These are phyloP conservation scores for Plasmodium billcollinsi DNA, from an alignment of 169 alveolate species.

Conservation along the genomic window DNA sequence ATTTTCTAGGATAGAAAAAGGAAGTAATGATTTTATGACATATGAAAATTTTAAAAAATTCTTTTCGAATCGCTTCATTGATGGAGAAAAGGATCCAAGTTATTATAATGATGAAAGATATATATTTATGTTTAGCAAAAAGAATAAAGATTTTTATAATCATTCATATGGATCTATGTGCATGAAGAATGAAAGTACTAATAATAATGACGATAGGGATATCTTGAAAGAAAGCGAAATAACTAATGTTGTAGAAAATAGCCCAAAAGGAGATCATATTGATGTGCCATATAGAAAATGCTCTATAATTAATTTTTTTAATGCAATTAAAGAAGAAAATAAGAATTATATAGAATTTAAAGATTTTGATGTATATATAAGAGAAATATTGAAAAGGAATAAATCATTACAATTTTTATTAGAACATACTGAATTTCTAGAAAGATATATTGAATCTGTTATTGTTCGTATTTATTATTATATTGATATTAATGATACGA, in stretches of 20 bases:
- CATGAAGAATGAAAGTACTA: neutral
- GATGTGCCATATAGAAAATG: constrained; percentile 59
- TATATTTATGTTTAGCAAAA: constrained; percentile 13
- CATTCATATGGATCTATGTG: neutral
- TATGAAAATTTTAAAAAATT: constrained; percentile 33
- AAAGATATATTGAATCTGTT: constrained; percentile 75
- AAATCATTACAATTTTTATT: constrained; percentile 50
- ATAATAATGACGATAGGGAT: neutral
- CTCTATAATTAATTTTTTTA: constrained; percentile 61
- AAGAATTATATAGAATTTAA: constrained; percentile 50
- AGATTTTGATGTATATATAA: constrained; percentile 62
- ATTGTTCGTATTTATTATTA: constrained; percentile 66
- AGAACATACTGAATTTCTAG: constrained; percentile 65
- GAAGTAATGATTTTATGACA: constrained; percentile 31
- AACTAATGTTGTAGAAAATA: neutral
- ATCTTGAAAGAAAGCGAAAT: neutral
- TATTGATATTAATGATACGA: constrained; percentile 68
- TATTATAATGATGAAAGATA: constrained; percentile 50
- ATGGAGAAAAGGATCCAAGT: constrained; percentile 75
- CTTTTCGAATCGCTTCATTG: constrained; percentile 60
- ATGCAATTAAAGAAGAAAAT: constrained; percentile 42
- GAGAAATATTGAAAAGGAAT: constrained; percentile 61
- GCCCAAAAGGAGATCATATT: constrained; percentile 20
- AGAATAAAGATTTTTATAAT: constrained; percentile 2
- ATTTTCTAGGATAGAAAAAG: constrained; percentile 31